Evolutionary conservation across 306 rosid species (phyloP).

Genomic region (Quercus wislizeni): DNA sequence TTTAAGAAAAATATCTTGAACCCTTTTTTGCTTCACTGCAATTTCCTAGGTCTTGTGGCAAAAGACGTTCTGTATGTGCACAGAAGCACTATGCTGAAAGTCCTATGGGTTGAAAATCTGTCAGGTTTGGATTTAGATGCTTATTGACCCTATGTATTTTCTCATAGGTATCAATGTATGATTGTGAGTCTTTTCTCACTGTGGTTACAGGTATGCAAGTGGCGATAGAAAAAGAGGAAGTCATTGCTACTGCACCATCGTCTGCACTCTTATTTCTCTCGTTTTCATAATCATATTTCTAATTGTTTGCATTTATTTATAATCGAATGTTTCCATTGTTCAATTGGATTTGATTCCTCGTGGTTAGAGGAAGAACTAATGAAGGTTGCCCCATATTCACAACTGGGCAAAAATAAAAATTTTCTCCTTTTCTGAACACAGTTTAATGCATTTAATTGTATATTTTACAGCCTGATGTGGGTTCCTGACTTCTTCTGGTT

Average conservation of each 20-base stretch:
- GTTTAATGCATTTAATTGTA: too few species aligned
- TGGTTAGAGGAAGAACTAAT: neutral
- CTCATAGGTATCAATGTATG: neutral
- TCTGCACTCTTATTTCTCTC: neutral
- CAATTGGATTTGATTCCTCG: neutral
- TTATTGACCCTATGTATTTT: too few species aligned
- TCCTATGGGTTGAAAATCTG: too few species aligned
- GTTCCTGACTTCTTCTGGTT: too few species aligned
- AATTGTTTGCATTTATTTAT: neutral
- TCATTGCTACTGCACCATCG: neutral
- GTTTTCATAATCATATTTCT: neutral
- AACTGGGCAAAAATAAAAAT: too few species aligned
- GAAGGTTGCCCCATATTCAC: too few species aligned
- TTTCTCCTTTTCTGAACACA: too few species aligned
- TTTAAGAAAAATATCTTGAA: too few species aligned
- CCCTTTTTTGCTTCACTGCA: conserved; percentile 5
- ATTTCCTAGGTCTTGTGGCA: neutral
- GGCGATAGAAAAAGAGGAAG: conserved; percentile 15
- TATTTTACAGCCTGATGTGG: too few species aligned
- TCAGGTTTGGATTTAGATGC: too few species aligned
- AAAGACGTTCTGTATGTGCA: too few species aligned
- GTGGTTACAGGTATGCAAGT: neutral
- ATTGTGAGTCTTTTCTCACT: neutral
- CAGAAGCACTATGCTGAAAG: too few species aligned
- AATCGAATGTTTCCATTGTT: neutral